Conservation (phyloP, 768 basidiomycete species). For the Russula sp. region DNA sequence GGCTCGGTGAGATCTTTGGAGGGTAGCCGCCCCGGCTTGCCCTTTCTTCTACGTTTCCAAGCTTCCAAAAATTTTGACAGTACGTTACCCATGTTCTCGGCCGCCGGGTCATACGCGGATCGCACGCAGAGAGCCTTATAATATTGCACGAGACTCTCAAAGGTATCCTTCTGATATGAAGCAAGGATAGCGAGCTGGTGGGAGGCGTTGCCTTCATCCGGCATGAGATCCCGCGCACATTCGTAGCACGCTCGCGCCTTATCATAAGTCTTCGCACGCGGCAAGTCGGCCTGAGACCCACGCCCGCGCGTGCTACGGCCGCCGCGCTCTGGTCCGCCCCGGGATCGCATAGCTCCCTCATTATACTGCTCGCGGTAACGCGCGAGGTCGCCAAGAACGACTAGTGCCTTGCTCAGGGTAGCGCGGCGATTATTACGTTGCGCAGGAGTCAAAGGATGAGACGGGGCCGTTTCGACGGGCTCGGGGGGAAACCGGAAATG, state of each 20-base stretch:
- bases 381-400: constrained; percentile 91
- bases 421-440: constrained; percentile 61
- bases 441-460: constrained; percentile 33
- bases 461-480: constrained; percentile 30
- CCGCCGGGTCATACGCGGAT: constrained; percentile 79
- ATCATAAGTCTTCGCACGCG: constrained; percentile 48
- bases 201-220: constrained; percentile 87
- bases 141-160: constrained; percentile 75
- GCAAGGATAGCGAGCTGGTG: constrained; percentile 95
- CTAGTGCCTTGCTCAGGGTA: constrained; percentile 77
- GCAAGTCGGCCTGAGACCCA: constrained; percentile 31
- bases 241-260: constrained; percentile 78
- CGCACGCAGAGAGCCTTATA: constrained; percentile 86
- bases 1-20: constrained; percentile 36
- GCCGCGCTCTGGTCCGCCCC: constrained; percentile 61
- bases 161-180: constrained; percentile 77
- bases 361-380: constrained; percentile 89
- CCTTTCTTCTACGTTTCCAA: constrained; percentile 38
- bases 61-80: constrained; percentile 59
- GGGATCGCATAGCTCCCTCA: constrained; percentile 57
- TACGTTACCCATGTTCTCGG: constrained; percentile 74
- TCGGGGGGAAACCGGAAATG: constrained; percentile 61
- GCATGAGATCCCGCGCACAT: constrained; percentile 73
- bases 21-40: constrained; percentile 31
- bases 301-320: constrained; percentile 43